Percentiles rank a stretch among this genome's conserved stretches.
Evolutionary conservation across 345 rosid genomes (phyloP).

Genomic region (Eucalyptus decipiens): DNA sequence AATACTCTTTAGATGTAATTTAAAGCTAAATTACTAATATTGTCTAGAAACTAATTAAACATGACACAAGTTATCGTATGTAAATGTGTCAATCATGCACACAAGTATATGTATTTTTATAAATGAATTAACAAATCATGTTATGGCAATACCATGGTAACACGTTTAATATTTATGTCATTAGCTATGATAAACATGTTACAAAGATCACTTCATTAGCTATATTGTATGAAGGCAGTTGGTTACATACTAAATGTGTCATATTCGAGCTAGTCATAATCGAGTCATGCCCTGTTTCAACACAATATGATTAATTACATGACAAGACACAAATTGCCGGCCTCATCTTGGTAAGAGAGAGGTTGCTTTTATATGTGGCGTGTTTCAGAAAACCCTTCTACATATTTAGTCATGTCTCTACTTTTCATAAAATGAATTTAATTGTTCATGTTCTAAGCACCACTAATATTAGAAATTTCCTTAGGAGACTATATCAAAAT

Average conservation of each 20-base stretch:
- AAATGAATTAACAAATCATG: neutral
- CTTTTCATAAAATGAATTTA: neutral
- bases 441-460: neutral
- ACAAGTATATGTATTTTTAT: neutral
- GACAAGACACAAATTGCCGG: neutral
- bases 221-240: neutral
- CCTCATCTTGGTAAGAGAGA: neutral
- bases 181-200: neutral
- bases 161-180: neutral
- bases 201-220: neutral
- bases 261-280: neutral
- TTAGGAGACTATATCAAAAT: neutral
- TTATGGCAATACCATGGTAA: neutral
- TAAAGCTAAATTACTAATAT: neutral
- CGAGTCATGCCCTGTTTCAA: neutral
- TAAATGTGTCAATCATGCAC: neutral
- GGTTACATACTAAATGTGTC: neutral
- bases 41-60: neutral
- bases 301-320: neutral
- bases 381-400: neutral
- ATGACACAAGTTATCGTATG: accelerated
- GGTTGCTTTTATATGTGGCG: neutral
- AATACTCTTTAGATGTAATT: neutral
- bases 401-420: neutral
- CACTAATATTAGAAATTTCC: neutral